A percentile compares a stretch with the other conserved stretches of the same genome.
Conservation (phyloP, 352 stramenopile genomes). For the Peronospora tabacina region DNA sequence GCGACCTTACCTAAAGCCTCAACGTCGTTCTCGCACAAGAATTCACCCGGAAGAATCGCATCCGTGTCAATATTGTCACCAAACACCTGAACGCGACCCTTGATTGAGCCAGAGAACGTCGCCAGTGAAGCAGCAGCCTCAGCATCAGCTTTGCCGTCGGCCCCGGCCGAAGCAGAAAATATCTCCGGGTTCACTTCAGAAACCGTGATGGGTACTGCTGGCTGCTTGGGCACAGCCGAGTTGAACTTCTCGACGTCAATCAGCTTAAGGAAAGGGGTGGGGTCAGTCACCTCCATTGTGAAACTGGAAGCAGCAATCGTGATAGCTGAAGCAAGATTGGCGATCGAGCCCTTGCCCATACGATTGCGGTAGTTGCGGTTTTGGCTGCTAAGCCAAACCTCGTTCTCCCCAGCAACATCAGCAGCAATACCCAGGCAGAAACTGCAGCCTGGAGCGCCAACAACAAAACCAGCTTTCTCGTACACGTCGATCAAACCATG, state of each 20-base stretch:
- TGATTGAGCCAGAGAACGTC: constrained; percentile 46
- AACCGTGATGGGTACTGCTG: constrained; percentile 33
- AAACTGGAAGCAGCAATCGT: constrained; percentile 73
- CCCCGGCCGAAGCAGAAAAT: constrained; percentile 10
- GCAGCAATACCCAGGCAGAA: constrained; percentile 79
- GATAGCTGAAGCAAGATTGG: constrained; percentile 60
- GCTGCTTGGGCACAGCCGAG: constrained; percentile 44
- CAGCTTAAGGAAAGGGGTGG: constrained; percentile 39
- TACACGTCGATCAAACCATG: constrained; percentile 67
- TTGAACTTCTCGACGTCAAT: constrained; percentile 53
- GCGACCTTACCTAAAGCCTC: constrained; percentile 76
- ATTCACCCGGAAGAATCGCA: constrained; percentile 78
- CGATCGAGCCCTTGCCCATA: constrained; percentile 77
- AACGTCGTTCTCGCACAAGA: constrained; percentile 80
- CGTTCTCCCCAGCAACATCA: constrained; percentile 59
- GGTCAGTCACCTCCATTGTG: constrained; percentile 66
- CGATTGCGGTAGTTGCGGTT: constrained; percentile 85
- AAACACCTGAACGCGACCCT: constrained; percentile 70
- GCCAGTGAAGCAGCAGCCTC: constrained; percentile 26
- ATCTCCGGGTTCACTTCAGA: constrained; percentile 53
- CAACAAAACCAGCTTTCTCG: constrained; percentile 69
- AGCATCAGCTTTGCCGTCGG: constrained; percentile 13
- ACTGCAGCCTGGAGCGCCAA: constrained; percentile 69
- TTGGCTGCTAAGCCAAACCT: constrained; percentile 77
- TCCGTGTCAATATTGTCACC: constrained; percentile 88